phyloP scores from a whole-genome alignment of 2,329 filamentous ascomycete species.

The Trichoderma polysporum region DNA sequence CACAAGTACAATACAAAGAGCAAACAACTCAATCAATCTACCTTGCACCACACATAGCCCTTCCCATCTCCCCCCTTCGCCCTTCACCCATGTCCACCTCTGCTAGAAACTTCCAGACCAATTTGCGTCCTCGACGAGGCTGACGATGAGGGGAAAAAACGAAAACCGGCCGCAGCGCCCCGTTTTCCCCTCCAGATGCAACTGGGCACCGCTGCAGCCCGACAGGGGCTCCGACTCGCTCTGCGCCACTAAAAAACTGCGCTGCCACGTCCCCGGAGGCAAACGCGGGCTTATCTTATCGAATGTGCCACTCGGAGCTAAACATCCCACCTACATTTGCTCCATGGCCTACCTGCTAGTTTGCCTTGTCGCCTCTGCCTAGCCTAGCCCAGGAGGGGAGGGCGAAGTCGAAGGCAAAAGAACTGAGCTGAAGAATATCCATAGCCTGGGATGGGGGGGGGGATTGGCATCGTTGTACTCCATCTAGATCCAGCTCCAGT shows the following conservation, averaged over 20 bases:
- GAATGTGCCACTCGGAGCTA: background rate
- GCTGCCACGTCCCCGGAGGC: too few species aligned
- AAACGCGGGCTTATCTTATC: constrained; percentile 1
- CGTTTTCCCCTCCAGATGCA: constrained; percentile 1
- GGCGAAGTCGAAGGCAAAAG: background rate
- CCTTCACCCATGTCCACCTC: background rate
- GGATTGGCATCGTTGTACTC: background rate
- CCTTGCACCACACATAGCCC: too few species aligned
- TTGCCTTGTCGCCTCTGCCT: background rate
- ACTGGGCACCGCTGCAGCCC: constrained; percentile 16
- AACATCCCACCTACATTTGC: constrained; percentile 4
- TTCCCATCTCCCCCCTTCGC: too few species aligned
- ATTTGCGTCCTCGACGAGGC: background rate
- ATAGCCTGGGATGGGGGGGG: background rate
- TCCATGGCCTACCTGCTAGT: background rate
- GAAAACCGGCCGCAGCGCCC: constrained; percentile 1
- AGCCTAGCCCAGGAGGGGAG: background rate
- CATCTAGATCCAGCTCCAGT: background rate
- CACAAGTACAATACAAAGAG: background rate
- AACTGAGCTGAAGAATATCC: background rate
- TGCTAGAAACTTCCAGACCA: constrained; percentile 11
- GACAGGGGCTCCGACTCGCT: background rate
- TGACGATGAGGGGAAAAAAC: constrained; percentile 15
- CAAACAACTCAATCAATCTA: background rate
- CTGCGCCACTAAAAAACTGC: background rate